Evolutionary conservation across 441 rosid species (phyloP), one percentile per base, ranked within the genome.

Genomic region (Rhodomyrtus psidioides): DNA sequence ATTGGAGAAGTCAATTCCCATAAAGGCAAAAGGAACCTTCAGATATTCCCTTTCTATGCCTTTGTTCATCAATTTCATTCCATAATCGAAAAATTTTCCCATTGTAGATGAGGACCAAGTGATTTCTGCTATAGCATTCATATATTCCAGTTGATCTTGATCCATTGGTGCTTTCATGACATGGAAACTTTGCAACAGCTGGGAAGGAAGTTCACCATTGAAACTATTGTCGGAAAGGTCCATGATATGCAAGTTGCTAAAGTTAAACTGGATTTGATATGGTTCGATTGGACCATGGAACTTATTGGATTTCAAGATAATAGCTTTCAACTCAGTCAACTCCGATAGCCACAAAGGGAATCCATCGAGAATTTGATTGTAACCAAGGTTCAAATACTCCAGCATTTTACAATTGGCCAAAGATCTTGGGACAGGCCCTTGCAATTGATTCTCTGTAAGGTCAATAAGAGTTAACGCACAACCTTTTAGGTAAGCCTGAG

Each of bases 401-500:
- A 58, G 8, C 65, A n/a, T n/a, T n/a, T 16, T 58, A 58, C 65
- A 58, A 58, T 58, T n/a, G 1, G 17, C 65, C 2, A 58, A 58
- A 7, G 65, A 58, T 58, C 65, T n/a, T n/a, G 34, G 30, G 34
- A 58, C 0, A 13, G 65, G 8, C 34, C 65, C 65, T n/a, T 58
- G 65, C 19, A 58, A 58, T 58, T 34, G 7, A n/a, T 58, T 58
- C 70, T 59, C 5, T 59, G 21, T 0, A 21, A 59, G 9, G 70
- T 27, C 21, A 2, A 59, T 59, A 12, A 59, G 0, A 0, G 15
- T 0, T 19, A 59, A 7, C 10, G 0, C 0, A 15, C 10, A 27
- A 0, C 12, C n/a, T 8, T 55, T 55, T 55, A 4, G n/a, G 12
- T 55, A 23, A 55, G 58, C 58, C 4, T 3, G 58, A 55, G 26